These are phyloP conservation scores for Neurospora tetrasperma DNA, from an alignment of 495 filamentous ascomycete genomes.

Conservation along the genomic window DNA sequence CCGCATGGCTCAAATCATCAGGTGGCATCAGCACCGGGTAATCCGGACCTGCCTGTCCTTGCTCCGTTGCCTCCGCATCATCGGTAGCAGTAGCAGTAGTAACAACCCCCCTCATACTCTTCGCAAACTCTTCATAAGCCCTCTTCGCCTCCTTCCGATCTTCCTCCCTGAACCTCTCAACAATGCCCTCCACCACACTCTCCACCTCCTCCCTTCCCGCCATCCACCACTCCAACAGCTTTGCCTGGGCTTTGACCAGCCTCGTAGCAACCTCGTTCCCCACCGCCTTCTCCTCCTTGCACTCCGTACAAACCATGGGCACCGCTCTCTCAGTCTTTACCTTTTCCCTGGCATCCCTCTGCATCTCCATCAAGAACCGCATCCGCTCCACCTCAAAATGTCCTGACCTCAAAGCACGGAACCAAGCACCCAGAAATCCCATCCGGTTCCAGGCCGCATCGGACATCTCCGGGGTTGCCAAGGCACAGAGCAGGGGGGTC, in stretches of 20 bases:
- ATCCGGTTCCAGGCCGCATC: neutral
- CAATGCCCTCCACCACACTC: neutral
- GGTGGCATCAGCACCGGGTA: neutral
- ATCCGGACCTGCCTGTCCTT: neutral
- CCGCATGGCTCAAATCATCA: neutral
- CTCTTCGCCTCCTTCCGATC: neutral
- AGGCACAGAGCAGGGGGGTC: fast-evolving
- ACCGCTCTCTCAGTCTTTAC: neutral
- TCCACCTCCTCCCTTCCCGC: neutral
- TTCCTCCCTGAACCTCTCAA: neutral
- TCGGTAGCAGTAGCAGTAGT: neutral
- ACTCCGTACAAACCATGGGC: neutral
- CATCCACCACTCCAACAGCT: neutral
- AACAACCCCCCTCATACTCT: neutral
- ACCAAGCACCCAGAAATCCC: neutral
- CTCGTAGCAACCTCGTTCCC: neutral
- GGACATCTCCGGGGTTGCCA: neutral
- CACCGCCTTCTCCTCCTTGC: neutral
- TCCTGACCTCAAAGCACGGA: neutral
- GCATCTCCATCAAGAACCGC: neutral
- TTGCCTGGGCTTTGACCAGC: neutral
- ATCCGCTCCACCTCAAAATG: neutral
- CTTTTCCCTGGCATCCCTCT: neutral
- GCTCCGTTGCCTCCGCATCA: neutral
- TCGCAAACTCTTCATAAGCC: neutral